A percentile compares a stretch with the other conserved stretches of the same genome.
These are phyloP conservation scores for Starmerella kuoi DNA, from an alignment of 805 yeast species.

Conservation along the genomic window DNA sequence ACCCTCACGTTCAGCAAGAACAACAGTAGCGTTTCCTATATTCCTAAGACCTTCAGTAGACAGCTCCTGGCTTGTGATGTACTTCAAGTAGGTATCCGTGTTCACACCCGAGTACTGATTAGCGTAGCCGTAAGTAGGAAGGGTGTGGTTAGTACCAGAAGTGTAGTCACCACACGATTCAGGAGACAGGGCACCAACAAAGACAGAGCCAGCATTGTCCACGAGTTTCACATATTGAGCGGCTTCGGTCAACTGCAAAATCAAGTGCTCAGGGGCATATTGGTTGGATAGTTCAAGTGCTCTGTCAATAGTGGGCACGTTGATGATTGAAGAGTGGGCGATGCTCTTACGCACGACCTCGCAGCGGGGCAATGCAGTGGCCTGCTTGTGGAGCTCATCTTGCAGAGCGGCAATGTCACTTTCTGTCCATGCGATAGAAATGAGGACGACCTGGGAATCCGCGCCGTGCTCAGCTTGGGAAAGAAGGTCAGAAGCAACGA, in stretches of 20 bases:
- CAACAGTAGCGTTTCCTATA: constrained; percentile 95
- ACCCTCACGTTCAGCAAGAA: constrained; percentile 91
- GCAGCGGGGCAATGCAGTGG: constrained; percentile 72
- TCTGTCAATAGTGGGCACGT: constrained; percentile 56
- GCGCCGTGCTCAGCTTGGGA: constrained; percentile 99
- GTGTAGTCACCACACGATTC: constrained; percentile 98
- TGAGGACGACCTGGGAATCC: constrained; percentile 89
- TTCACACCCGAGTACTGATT: constrained; percentile 95
- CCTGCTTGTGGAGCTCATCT: constrained; percentile 74
- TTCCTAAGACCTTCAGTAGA: constrained; percentile 70
- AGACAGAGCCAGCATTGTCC: constrained; percentile 90
- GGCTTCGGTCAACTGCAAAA: constrained; percentile 78
- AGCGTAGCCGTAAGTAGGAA: constrained; percentile 98
- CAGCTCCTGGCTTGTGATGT: constrained; percentile 86
- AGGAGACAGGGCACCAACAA: constrained; percentile 92
- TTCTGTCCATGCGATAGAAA: constrained; percentile 61
- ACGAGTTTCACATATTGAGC: constrained; percentile 55
- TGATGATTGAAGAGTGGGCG: constrained; percentile 74
- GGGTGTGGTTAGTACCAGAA: constrained; percentile 94
- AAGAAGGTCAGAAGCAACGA: constrained; percentile 89
- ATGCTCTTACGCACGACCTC: constrained; percentile 88
- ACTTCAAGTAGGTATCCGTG: constrained; percentile 89
- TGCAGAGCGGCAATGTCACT: constrained; percentile 58
- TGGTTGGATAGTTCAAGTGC: constrained; percentile 80
- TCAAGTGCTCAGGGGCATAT: constrained; percentile 97